Evolutionary conservation across 352 stramenopile genomes (phyloP), one percentile per base, ranked within the genome.

Genomic region (Phytophthora idaei): DNA sequence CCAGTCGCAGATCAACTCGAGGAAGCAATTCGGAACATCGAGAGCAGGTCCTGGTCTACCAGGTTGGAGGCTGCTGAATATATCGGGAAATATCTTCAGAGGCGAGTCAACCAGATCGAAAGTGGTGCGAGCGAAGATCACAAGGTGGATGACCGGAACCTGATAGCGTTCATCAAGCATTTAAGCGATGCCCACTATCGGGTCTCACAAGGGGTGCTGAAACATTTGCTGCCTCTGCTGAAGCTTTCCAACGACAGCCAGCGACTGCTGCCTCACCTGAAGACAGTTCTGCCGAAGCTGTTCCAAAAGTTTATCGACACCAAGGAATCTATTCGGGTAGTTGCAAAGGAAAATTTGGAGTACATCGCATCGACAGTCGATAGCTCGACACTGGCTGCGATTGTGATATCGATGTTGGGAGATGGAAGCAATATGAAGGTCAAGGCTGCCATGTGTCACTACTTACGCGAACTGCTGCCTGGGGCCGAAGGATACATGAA

Each of bases 401-500:
- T 82, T 31, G 63, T 90, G 17, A 76, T 92, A 31, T 75, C 85
- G 31, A 74, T 90, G 50, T 60, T 95, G 10, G 79, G 77, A 10
- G 84, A 95, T 47, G 85, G 87, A 10, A 86, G 69, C 46, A 93
- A 93, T 61, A 85, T 93, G 77, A 94, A 93, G 55, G 77, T 92
- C 45, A 92, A 90, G 47, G 69, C 67, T 4, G 75, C 80, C 0
- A 80, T 93, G 48, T 92, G 83, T 61, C 64, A 87, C 32, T 95
- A 89, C 41, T 49, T 95, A 14, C 74, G 79, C 17, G 65, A 83
- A 34, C 44, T 93, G 9, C 54, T 95, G 9, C 85, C 84, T 4
- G 50, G 51, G 7, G 77, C 83, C 3, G 65, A 71, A 11, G 80
- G 67, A 10, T 93, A 93, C 29, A 80, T 92, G 52, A 77, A 79